phyloP scores from a whole-genome alignment of 1,284 basidiomycete species.

The Schizopora paradoxa region DNA sequence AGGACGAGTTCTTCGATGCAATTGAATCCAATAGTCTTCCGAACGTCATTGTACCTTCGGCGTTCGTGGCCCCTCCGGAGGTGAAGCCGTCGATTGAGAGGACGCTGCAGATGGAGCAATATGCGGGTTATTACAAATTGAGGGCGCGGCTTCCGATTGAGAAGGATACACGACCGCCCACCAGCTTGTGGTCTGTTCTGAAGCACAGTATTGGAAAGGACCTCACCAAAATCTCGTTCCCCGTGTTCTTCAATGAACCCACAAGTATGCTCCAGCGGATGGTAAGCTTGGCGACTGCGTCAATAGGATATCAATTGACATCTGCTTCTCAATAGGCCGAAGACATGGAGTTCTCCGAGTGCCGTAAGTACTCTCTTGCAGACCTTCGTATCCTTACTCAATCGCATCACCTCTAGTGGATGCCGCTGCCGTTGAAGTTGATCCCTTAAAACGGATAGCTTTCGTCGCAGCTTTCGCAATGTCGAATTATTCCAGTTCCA shows the following conservation, averaged over 20 bases:
- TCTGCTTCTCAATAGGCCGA: conserved; percentile 51
- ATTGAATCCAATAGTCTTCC: conserved; percentile 82
- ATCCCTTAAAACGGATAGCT: conserved; percentile 81
- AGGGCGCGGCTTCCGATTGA: conserved; percentile 65
- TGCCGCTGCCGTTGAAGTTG: conserved; percentile 71
- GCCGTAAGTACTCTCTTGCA: conserved; percentile 50
- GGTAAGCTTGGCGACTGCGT: too few relatives aligned
- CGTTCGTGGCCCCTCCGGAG: conserved; percentile 38
- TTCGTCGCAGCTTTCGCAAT: conserved; percentile 97
- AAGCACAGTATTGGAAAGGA: conserved; percentile 98
- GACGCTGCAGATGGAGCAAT: conserved; percentile 45
- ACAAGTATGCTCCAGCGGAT: conserved; percentile 92
- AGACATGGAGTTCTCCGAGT: conserved; percentile 95
- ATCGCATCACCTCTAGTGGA: conserved; percentile 51
- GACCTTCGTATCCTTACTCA: background rate
- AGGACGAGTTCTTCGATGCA: conserved; percentile 98
- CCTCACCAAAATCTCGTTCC: conserved; percentile 93
- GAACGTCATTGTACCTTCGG: conserved; percentile 63
- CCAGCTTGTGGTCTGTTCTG: conserved; percentile 92
- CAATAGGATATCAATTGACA: background rate
- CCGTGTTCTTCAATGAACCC: conserved; percentile 95
- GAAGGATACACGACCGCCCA: conserved; percentile 80
- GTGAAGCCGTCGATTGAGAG: conserved; percentile 22
- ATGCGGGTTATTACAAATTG: conserved; percentile 66
- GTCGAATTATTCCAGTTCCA: conserved; percentile 96